These are phyloP conservation scores for Panicum miliaceum DNA, from an alignment of 176 grass and related monocot genomes.

Conservation along the genomic window DNA sequence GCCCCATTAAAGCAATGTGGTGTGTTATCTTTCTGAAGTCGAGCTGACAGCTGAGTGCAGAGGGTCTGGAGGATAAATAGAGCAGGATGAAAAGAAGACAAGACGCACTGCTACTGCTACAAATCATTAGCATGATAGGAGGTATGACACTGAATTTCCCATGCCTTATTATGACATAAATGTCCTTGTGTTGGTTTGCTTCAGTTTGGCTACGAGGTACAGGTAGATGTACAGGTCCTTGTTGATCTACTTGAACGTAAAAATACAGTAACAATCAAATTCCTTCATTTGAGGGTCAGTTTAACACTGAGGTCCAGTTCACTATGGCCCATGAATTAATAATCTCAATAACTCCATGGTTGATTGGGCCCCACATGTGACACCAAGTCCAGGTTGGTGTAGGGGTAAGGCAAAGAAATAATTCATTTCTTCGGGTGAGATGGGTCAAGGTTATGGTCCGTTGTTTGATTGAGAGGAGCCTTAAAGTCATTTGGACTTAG, in stretches of 20 bases:
- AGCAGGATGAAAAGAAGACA: slow-evolving; percentile 39
- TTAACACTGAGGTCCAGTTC: slow-evolving; percentile 45
- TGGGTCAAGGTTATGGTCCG: slow-evolving; percentile 31
- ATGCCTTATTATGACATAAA: slow-evolving; percentile 49
- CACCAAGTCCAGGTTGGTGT: slow-evolving; percentile 63
- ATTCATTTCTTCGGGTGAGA: slow-evolving; percentile 25
- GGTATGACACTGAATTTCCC: slow-evolving; percentile 49
- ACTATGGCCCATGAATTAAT: slow-evolving; percentile 54
- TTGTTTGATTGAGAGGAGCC: slow-evolving; percentile 20
- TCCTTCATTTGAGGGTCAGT: slow-evolving; percentile 45
- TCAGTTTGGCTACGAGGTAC: slow-evolving; percentile 22
- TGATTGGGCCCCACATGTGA: slow-evolving; percentile 33
- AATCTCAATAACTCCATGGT: slow-evolving; percentile 44
- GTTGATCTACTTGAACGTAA: slow-evolving; percentile 28
- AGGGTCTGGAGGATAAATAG: slow-evolving; percentile 46
- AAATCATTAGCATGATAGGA: slow-evolving; percentile 34
- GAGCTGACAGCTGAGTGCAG: slow-evolving; percentile 40
- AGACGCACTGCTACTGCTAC: slow-evolving; percentile 26
- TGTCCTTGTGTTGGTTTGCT: slow-evolving; percentile 40
- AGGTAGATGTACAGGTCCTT: slow-evolving; percentile 36
- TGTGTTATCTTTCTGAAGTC: slow-evolving; percentile 39
- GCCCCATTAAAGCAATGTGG: slow-evolving; percentile 63
- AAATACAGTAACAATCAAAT: slow-evolving; percentile 39
- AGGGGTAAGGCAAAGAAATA: slow-evolving; percentile 35
- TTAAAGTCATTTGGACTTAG: slow-evolving; percentile 42